A percentile compares a stretch with the other conserved stretches of the same genome.
Evolutionary conservation across 2,329 filamentous ascomycete species (phyloP).

Genomic region (Lachnellula occidentalis): DNA sequence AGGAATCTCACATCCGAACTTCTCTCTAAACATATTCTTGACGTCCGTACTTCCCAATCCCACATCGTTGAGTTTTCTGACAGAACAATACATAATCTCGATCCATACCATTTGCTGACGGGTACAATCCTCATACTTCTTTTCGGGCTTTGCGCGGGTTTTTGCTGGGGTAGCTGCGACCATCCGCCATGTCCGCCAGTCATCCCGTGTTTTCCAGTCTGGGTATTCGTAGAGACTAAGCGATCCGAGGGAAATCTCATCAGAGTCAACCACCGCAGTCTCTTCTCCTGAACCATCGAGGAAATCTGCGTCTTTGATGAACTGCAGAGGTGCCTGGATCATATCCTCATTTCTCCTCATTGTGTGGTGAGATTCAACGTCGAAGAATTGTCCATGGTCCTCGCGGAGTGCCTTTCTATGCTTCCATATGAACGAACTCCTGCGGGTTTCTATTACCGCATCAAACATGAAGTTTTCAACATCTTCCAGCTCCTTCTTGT

Average conservation of each 20-base stretch:
- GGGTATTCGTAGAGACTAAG: not conserved
- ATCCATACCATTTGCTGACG: not conserved
- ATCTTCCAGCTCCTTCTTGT: not conserved
- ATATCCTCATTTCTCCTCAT: not conserved
- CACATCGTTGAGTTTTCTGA: not conserved
- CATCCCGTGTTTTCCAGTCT: not conserved
- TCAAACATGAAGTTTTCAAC: not conserved
- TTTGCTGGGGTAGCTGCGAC: not conserved
- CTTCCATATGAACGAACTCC: not conserved
- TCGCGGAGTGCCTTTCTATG: not conserved
- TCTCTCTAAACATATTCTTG: not conserved
- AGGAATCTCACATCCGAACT: not conserved
- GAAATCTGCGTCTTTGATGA: not conserved
- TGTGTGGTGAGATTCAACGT: not conserved
- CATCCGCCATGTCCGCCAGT: not conserved
- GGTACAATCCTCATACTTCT: not conserved
- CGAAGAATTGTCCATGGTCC: not conserved
- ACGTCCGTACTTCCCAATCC: not conserved
- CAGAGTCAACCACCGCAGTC: not conserved
- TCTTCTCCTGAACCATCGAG: not conserved
- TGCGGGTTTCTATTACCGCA: not conserved
- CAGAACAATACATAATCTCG: not conserved
- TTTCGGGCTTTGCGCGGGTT: not conserved
- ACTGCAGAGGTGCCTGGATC: not conserved
- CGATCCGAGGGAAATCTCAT: not conserved